Base-by-base conservation (phyloP, 164 flowering plant genomes). In the Aristolochia californica region DNA sequence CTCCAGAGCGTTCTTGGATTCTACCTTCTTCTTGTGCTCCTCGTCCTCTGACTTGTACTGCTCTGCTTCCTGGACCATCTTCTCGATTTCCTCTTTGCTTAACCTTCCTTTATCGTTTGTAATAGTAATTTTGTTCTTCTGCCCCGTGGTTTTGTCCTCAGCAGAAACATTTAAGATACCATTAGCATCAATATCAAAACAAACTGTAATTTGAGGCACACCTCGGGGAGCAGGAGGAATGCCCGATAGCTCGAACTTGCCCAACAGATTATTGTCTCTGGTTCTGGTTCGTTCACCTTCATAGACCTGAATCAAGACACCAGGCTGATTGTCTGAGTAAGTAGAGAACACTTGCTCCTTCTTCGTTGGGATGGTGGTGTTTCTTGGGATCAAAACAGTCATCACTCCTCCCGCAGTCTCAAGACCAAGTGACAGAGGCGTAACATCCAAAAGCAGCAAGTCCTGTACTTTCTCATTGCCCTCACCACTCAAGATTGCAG, bases 1-100 rank as follows among this genome's bases (percentile, higher is more conserved):
- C 66, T 69, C 72, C 56, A 69, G 27, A 1, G 72, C 63, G 49
- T 74, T 75, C 71, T 75, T 72, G 0, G 78, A 57, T 45, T 75
- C 75, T 0, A 72, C 75, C 71, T 75, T 75, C 72, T 70, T 72
- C 63, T 70, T 75, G 59, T 57, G 71, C 38, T 75, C 74, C 68
- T 75, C 79, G 27, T 72, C 79, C 59, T 72, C 77, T 0, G 79
- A 65, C 63, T 70, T 70, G 66, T 70, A 70, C 48, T 55, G 61
- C 73, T 75, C 79, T 3, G 76, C 79, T 22, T 72, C 77, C 45
- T 72, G 72, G 1, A 75, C 74, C 79, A 75, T 72, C 72, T 68
- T 68, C 58, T 68, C 72, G 12, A 68, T 68, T 47, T 68, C 72
- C 20, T 68, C 72, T 48, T 68, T 72, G 26, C 72, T 61, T 64